Conservation (phyloP, 2,329 filamentous ascomycete species). For the Arthrobotrys iridis region DNA sequence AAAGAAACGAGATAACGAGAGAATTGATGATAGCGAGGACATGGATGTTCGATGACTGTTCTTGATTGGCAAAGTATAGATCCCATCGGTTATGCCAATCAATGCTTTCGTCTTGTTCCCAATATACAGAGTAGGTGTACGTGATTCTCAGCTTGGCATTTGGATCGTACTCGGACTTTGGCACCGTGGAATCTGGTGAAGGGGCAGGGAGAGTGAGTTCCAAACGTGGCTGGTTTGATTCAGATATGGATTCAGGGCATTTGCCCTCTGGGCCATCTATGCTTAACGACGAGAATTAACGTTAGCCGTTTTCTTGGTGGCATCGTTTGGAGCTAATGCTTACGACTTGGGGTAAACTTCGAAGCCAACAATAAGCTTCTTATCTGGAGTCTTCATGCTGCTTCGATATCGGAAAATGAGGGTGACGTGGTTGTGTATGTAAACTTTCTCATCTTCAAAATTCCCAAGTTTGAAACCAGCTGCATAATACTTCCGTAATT, state of each 20-base stretch:
- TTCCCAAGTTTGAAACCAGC: constrained; percentile 89
- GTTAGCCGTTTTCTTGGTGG: not conserved
- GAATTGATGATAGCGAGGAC: constrained; percentile 92
- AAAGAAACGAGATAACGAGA: constrained; percentile 79
- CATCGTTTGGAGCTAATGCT: not conserved
- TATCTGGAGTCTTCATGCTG: constrained; percentile 73
- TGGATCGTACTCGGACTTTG: constrained; percentile 62
- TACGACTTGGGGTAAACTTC: constrained; percentile 81
- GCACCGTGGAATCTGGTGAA: constrained; percentile 63
- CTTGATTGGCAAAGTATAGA: constrained; percentile 87
- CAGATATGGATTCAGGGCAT: constrained; percentile 66
- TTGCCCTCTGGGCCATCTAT: constrained; percentile 69
- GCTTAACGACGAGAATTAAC: constrained; percentile 63
- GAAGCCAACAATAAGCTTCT: constrained; percentile 85
- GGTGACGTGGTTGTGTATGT: constrained; percentile 87
- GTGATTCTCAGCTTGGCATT: constrained; percentile 77
- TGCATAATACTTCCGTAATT: constrained; percentile 85
- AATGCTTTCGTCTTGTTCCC: constrained; percentile 79
- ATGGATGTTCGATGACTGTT: constrained; percentile 81
- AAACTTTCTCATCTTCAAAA: constrained; percentile 70
- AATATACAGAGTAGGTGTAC: constrained; percentile 90
- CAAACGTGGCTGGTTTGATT: constrained; percentile 62
- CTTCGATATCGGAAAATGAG: constrained; percentile 81
- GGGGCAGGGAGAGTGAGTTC: constrained; percentile 76
- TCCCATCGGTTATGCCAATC: constrained; percentile 90